Conservation (phyloP, 331 rosid species). For the Spiraea crenata region DNA sequence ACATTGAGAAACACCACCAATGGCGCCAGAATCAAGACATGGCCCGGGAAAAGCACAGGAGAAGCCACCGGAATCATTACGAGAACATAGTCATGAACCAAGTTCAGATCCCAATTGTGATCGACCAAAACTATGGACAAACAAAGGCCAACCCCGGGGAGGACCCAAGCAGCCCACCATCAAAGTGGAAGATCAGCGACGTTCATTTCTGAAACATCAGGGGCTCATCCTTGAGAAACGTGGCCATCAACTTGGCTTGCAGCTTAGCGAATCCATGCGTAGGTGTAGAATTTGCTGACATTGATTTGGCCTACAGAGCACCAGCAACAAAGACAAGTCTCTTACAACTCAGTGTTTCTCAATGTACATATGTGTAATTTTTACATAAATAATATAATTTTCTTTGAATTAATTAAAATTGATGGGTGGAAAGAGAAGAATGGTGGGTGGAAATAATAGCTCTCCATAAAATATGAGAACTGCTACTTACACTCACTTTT, state of each 20-base stretch:
- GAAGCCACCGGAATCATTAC: slow-evolving; percentile 39
- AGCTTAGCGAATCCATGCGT: slow-evolving; percentile 49
- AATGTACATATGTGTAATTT: no score
- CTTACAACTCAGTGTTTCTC: slow-evolving; percentile 19
- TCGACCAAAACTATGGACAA: slow-evolving; percentile 63
- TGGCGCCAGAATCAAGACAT: slow-evolving; percentile 74
- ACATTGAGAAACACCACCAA: slow-evolving; percentile 48
- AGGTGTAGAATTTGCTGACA: slow-evolving; percentile 34
- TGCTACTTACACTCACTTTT: no score
- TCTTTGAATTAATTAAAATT: no score
- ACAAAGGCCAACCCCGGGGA: background rate
- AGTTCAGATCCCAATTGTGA: slow-evolving; percentile 55
- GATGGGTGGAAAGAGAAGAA: no score
- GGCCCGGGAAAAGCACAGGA: slow-evolving; percentile 26
- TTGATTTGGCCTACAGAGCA: slow-evolving; percentile 38
- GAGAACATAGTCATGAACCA: slow-evolving; percentile 39
- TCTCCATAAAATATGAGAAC: no score
- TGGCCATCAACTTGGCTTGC: slow-evolving; percentile 50
- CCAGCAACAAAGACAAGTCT: background rate
- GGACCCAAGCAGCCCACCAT: slow-evolving; percentile 20
- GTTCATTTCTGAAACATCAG: slow-evolving; percentile 55
- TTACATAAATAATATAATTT: no score
- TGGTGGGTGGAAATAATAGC: no score
- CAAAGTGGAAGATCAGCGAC: slow-evolving; percentile 55
- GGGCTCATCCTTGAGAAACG: slow-evolving; percentile 42